These are phyloP conservation scores for Monilinia vaccinii-corymbosi DNA, from an alignment of 2,329 filamentous ascomycete species.

Conservation along the genomic window DNA sequence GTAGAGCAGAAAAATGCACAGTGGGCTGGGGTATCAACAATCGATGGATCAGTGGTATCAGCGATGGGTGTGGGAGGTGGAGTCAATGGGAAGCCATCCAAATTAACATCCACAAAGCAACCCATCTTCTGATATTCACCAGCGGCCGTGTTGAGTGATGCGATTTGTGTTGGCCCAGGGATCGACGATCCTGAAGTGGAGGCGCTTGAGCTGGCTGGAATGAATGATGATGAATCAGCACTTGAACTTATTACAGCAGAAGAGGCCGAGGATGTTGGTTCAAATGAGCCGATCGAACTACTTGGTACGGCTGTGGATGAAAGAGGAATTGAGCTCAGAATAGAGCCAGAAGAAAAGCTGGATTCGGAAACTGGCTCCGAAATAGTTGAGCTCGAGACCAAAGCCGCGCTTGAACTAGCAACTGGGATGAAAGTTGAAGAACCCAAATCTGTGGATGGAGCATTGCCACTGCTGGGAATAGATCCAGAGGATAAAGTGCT, in stretches of 20 bases:
- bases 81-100: not conserved
- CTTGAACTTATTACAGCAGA: not conserved
- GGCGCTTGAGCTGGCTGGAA: not conserved
- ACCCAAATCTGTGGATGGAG: too few species aligned
- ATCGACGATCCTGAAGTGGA: not conserved
- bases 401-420: too few species aligned
- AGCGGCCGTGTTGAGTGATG: not conserved
- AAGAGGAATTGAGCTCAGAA: not conserved
- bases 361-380: not conserved
- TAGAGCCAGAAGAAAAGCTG: not conserved
- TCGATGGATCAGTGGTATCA: not conserved
- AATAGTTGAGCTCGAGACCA: not conserved
- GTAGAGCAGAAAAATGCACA: conserved; percentile 1
- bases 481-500: not conserved
- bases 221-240: not conserved
- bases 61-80: not conserved
- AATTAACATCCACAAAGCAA: not conserved
- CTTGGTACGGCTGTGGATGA: not conserved
- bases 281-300: not conserved
- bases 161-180: not conserved
- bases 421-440: not conserved
- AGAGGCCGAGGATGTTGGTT: not conserved
- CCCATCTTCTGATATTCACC: not conserved
- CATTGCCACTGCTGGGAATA: not conserved
- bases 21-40: not conserved